phyloP scores from a whole-genome alignment of 352 stramenopile genomes.

The Ochromonadaceae sp. region DNA sequence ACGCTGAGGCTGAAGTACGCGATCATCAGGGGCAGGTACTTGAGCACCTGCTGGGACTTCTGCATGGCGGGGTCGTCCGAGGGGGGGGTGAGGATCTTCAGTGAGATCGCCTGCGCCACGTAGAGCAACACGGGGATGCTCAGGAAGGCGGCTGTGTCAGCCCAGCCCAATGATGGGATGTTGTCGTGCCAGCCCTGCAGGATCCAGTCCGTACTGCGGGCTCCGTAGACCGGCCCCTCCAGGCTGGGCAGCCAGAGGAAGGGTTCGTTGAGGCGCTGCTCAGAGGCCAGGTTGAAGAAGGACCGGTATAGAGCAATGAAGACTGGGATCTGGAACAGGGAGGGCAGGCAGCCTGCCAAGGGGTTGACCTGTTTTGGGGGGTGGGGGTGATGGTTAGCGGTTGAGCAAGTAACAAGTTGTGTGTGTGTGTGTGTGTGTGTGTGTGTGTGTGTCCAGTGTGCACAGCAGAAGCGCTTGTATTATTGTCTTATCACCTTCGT shows the following conservation, averaged over 20 bases:
- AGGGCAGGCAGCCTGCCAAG: slow-evolving; percentile 58
- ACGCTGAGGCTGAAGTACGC: slow-evolving; percentile 64
- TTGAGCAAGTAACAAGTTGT: too few species aligned
- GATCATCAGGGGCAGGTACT: slow-evolving; percentile 61
- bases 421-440: too few species aligned
- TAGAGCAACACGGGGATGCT: slow-evolving; percentile 56
- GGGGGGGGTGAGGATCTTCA: slow-evolving; percentile 53
- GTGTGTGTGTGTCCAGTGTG: too few species aligned
- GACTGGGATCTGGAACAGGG: slow-evolving; percentile 58
- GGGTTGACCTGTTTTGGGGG: slow-evolving; percentile 45
- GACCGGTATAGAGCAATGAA: slow-evolving; percentile 66
- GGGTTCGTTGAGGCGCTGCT: slow-evolving; percentile 43
- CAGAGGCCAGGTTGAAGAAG: slow-evolving; percentile 52
- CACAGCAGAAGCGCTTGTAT: too few species aligned
- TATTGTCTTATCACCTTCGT: too few species aligned
- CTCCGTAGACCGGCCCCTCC: slow-evolving; percentile 56
- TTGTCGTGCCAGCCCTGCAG: slow-evolving; percentile 41
- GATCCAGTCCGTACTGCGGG: slow-evolving; percentile 31
- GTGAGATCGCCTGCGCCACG: slow-evolving; percentile 52
- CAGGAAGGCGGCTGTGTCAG: slow-evolving; percentile 53
- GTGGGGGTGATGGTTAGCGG: background rate
- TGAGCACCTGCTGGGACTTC: slow-evolving; percentile 42
- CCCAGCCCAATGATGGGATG: slow-evolving; percentile 51
- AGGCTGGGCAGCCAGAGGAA: slow-evolving; percentile 66
- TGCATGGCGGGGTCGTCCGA: slow-evolving; percentile 29